Conservation (phyloP, 1,284 basidiomycete genomes). For the Microbotryum scabiosae region DNA sequence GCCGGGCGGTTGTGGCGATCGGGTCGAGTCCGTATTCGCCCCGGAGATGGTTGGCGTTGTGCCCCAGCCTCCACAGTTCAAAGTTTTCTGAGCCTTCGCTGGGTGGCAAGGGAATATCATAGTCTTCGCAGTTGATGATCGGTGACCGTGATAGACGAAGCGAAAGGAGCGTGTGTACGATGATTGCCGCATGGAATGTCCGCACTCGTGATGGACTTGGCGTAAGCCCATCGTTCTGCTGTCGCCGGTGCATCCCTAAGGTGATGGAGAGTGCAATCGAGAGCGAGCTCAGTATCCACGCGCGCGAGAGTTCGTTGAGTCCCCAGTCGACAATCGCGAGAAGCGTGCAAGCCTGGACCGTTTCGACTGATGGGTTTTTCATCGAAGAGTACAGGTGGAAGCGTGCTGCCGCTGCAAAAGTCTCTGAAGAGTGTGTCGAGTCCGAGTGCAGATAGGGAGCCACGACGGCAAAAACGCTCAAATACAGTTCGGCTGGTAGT, state of each 20-base stretch:
- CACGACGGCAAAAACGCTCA: constrained; percentile 64
- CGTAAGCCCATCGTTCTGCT: no score
- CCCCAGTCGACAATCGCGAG: constrained; percentile 20
- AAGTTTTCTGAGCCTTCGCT: constrained; percentile 24
- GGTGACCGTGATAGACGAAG: constrained; percentile 15
- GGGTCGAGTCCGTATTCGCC: constrained; percentile 1
- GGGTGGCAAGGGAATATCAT: constrained; percentile 14
- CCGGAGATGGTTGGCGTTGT: no score
- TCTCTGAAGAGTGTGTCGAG: constrained; percentile 46
- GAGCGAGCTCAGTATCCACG: constrained; percentile 20
- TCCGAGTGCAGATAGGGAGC: constrained; percentile 59
- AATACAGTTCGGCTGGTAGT: constrained; percentile 35
- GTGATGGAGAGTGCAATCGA: constrained; percentile 14
- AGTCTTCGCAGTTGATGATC: constrained; percentile 17
- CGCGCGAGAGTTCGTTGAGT: constrained; percentile 10
- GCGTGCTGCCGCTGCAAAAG: constrained; percentile 15
- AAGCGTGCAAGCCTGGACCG: constrained; percentile 11
- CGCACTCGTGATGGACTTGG: no score
- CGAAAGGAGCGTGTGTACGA: constrained; percentile 22
- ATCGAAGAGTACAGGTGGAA: constrained; percentile 9
- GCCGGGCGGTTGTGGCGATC: background rate
- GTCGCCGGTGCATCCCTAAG: constrained; percentile 4
- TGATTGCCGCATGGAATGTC: constrained; percentile 20
- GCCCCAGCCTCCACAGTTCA: constrained; percentile 18
- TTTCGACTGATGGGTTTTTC: constrained; percentile 10